Conservation (phyloP, 148 eudicot species). For the Vaccinium vitisidaea region DNA sequence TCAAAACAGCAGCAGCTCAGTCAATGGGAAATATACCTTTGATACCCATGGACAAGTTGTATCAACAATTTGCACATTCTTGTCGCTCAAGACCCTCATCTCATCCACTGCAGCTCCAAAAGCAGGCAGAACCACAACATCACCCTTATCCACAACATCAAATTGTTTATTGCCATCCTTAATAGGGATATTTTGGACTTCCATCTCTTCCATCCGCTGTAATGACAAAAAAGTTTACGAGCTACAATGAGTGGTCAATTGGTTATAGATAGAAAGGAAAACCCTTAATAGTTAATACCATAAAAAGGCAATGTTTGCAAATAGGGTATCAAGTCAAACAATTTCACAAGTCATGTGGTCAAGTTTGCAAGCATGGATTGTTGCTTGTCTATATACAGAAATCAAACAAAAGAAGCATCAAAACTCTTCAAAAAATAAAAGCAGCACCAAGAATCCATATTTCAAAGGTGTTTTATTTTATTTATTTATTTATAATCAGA, state of each 20-base stretch:
- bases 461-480: too few relatives aligned
- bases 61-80: slow-evolving; percentile 91
- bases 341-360: not conserved
- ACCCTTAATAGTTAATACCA: not conserved
- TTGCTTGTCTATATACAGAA: not conserved
- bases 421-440: not conserved
- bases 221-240: slow-evolving; percentile 18
- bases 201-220: slow-evolving; percentile 87
- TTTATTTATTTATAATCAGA: not conserved
- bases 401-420: not conserved
- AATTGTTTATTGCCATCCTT: slow-evolving; percentile 79
- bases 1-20: slow-evolving; percentile 19
- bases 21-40: slow-evolving; percentile 48
- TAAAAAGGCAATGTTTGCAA: not conserved
- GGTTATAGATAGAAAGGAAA: not conserved
- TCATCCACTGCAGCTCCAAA: slow-evolving; percentile 99
- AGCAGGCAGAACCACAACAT: slow-evolving; percentile 93
- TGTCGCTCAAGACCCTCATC: slow-evolving; percentile 74
- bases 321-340: not conserved
- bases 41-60: slow-evolving; percentile 99
- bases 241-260: not conserved
- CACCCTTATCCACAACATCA: slow-evolving; percentile 71
- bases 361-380: not conserved
- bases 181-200: slow-evolving; percentile 70
- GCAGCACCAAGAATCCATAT: not conserved